A percentile compares a stretch with the other conserved stretches of the same genome.
These are phyloP conservation scores for Jamesozyma lodderae DNA, from an alignment of 805 yeast genomes.

Conservation along the genomic window DNA sequence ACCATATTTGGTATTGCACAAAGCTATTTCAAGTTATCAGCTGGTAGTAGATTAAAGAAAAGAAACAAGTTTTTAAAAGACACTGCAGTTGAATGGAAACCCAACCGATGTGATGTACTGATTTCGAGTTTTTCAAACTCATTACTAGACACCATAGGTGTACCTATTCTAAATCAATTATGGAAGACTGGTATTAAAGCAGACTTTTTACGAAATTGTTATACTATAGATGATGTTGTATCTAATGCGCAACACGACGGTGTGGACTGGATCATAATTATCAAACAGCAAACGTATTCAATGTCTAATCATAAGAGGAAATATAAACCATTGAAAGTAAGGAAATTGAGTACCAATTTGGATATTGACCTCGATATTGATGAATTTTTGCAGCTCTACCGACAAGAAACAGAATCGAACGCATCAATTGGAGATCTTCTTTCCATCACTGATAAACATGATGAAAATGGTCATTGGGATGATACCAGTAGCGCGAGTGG, in stretches of 20 bases:
- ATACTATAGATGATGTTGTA: constrained; percentile 53
- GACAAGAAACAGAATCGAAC: constrained; percentile 22
- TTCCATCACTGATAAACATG: constrained; percentile 15
- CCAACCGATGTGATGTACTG: constrained; percentile 71
- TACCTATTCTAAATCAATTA: constrained; percentile 49
- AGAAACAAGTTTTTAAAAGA: constrained; percentile 32
- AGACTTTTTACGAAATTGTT: constrained; percentile 47
- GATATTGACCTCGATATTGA: constrained; percentile 69
- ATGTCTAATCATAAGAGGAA: constrained; percentile 35
- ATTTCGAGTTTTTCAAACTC: constrained; percentile 59
- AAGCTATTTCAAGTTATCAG: constrained; percentile 35
- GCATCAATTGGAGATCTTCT: constrained; percentile 8
- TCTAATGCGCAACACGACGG: constrained; percentile 59
- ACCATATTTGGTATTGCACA: constrained; percentile 46
- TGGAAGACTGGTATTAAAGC: constrained; percentile 80
- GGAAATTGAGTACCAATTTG: constrained; percentile 46
- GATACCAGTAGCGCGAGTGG: constrained; percentile 25
- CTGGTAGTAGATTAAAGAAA: constrained; percentile 25
- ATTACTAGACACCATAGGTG: constrained; percentile 50
- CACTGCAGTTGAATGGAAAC: constrained; percentile 38
- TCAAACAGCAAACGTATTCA: constrained; percentile 51
- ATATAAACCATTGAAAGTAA: constrained; percentile 70
- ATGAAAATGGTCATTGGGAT: constrained; percentile 23
- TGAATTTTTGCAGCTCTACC: constrained; percentile 47
- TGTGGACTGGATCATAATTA: constrained; percentile 65